Evolutionary conservation across 2,329 filamentous ascomycete species (phyloP).

Genomic region (Colletotrichum nymphaeae): DNA sequence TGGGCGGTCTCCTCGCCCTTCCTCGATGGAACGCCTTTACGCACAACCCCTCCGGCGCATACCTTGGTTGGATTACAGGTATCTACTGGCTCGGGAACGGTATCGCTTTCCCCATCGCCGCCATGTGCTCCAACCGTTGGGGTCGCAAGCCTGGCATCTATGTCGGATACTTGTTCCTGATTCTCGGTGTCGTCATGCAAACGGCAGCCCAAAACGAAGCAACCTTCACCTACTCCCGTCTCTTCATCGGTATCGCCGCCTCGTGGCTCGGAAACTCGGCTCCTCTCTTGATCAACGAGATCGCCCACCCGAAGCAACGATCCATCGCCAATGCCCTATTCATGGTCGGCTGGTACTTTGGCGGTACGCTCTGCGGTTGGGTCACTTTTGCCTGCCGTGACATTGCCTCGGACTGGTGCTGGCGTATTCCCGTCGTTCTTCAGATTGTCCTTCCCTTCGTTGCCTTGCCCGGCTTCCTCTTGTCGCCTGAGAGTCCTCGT

Average conservation of each 20-base stretch:
- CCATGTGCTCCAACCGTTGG: constrained; percentile 44
- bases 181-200: constrained; percentile 41
- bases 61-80: constrained; percentile 51
- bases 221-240: constrained; percentile 47
- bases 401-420: constrained; percentile 21
- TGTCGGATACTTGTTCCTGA: constrained; percentile 17
- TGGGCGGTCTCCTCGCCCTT: constrained; percentile 58
- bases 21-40: constrained; percentile 55
- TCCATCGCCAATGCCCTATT: constrained; percentile 29
- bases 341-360: constrained; percentile 42
- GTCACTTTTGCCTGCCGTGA: constrained; percentile 37
- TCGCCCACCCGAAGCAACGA: constrained; percentile 45
- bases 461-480: constrained; percentile 41
- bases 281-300: constrained; percentile 49
- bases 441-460: constrained; percentile 57
- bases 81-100: constrained; percentile 54
- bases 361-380: constrained; percentile 48
- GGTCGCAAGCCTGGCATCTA: constrained; percentile 33
- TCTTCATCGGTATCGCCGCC: constrained; percentile 47
- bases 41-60: constrained; percentile 47
- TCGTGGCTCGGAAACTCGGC: constrained; percentile 43
- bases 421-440: constrained; percentile 45
- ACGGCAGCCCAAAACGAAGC: constrained; percentile 36
- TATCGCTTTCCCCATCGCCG: constrained; percentile 43
- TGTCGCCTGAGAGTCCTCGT: constrained; percentile 44